These are phyloP conservation scores for Eutrema japonicum DNA, from an alignment of 345 rosid genomes.

Conservation along the genomic window DNA sequence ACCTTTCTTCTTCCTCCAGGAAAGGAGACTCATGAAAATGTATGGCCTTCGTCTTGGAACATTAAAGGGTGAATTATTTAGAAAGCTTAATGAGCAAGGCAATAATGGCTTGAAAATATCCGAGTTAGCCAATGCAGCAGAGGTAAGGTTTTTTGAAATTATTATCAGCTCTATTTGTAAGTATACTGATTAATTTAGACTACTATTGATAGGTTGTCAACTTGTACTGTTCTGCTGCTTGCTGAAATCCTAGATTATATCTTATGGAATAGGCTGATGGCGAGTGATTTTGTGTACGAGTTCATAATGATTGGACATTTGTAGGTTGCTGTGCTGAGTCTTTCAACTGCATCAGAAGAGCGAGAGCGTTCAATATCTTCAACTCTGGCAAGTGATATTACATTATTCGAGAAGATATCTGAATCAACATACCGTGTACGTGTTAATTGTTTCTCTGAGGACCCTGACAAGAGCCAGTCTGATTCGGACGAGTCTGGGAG, in stretches of 20 bases:
- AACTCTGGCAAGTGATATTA: slow-evolving; percentile 91
- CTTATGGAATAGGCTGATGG: slow-evolving; percentile 14
- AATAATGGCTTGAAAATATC: slow-evolving; percentile 71
- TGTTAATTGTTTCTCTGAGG: slow-evolving; percentile 55
- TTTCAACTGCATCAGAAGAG: slow-evolving; percentile 60
- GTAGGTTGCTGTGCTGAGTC: slow-evolving; percentile 74
- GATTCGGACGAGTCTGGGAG: slow-evolving; percentile 83
- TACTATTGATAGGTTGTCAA: neutral
- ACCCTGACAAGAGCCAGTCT: slow-evolving; percentile 54
- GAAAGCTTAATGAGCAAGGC: slow-evolving; percentile 66
- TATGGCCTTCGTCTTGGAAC: slow-evolving; percentile 74
- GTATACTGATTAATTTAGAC: slow-evolving; percentile 21
- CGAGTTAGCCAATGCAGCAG: slow-evolving; percentile 64
- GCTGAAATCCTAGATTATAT: slow-evolving; percentile 17
- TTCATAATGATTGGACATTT: slow-evolving; percentile 34
- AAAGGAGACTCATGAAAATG: slow-evolving; percentile 72
- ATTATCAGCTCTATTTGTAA: slow-evolving; percentile 17
- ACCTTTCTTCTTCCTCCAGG: slow-evolving; percentile 51
- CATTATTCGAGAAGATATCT: slow-evolving; percentile 90
- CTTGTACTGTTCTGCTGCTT: slow-evolving; percentile 9
- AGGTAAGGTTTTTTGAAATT: slow-evolving; percentile 47
- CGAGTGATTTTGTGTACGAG: slow-evolving; percentile 1
- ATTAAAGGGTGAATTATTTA: slow-evolving; percentile 84
- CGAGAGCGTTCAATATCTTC: slow-evolving; percentile 72
- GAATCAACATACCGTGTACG: slow-evolving; percentile 81